Evolutionary conservation across 1,284 basidiomycete genomes (phyloP).

Genomic region (Hypsizygus ulmarius): DNA sequence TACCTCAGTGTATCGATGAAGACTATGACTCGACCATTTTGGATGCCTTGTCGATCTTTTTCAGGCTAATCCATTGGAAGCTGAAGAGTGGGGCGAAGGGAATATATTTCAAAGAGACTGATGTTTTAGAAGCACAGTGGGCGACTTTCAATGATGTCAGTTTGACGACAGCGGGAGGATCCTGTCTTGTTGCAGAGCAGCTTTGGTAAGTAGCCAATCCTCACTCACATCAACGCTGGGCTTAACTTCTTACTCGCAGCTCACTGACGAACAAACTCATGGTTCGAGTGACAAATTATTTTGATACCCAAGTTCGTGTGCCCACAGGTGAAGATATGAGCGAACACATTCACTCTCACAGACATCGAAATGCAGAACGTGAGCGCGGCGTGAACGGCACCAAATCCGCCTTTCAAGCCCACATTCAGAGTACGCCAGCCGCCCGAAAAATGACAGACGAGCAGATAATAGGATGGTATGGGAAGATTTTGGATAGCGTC

Average conservation of each 20-base stretch:
- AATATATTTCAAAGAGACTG: slow-evolving; percentile 97
- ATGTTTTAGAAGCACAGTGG: slow-evolving; percentile 96
- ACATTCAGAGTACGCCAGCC: slow-evolving; percentile 22
- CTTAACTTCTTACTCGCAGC: slow-evolving; percentile 36
- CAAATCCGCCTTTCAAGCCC: slow-evolving; percentile 24
- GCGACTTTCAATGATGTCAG: slow-evolving; percentile 94
- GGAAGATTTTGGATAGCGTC: slow-evolving; percentile 92
- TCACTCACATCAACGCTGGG: neutral
- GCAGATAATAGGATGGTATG: slow-evolving; percentile 87
- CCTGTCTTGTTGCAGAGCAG: slow-evolving; percentile 90
- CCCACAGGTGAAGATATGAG: slow-evolving; percentile 46
- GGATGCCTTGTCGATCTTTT: slow-evolving; percentile 88
- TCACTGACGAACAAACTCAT: slow-evolving; percentile 88
- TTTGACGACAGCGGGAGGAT: slow-evolving; percentile 85
- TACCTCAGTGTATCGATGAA: slow-evolving; percentile 84
- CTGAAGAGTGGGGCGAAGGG: slow-evolving; percentile 90
- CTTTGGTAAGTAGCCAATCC: slow-evolving; percentile 63
- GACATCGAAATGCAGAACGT: slow-evolving; percentile 20
- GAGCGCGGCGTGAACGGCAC: slow-evolving; percentile 16
- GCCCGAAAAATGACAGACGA: slow-evolving; percentile 67
- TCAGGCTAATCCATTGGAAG: slow-evolving; percentile 94
- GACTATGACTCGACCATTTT: slow-evolving; percentile 91
- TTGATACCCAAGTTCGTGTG: slow-evolving; percentile 89
- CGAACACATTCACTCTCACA: slow-evolving; percentile 22
- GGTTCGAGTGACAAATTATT: slow-evolving; percentile 88